Evolutionary conservation across 306 rosid genomes (phyloP), one percentile per base, ranked within the genome.

Genomic region (Prunus davidiana): DNA sequence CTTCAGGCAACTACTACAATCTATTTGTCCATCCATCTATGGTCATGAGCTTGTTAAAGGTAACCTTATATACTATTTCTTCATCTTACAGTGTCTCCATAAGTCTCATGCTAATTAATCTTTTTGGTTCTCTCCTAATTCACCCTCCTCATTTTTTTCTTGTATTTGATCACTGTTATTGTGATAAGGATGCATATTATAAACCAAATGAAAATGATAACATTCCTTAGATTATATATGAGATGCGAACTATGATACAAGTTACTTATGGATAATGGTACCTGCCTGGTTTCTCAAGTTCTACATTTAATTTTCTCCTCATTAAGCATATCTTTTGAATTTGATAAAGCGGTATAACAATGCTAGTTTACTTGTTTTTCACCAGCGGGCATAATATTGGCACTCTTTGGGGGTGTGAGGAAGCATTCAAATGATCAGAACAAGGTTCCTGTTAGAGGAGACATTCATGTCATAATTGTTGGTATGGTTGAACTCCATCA

Each of bases 21-120:
- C 99, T 67, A 82, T 95, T 73, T 95, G 97, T 84, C 97, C 99
- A 66, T 95, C 99, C 56, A 95, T 95, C 80, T 92, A 86, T 52
- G 99, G 99, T n/a, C 97, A 95, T 61, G 98, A 95, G 69, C 96
- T 95, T 79, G 97, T 95, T 77, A 95, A 95, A 89, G 97, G 98
- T 95, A 83, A 78, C 71, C 52, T 67, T 72, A 12, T 66, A 51
- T 47, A 24, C 50, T 24, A 30, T 28, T 67, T 65, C 54, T 75
- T 74, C 73, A 46, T 62, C 30, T 67, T 43, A 74, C 73, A 27
- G 25, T 69, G 80, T 30, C 58, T 58, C 75, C 71, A 20, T 71
- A 18, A n/a, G 7, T 71, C 67, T 60, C 76, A 63, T 56, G 71
- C 27, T 73, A 63, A 38, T 27, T 77, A 2, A 22, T 69, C 20